Conservation (phyloP, 352 stramenopile genomes). For the Phytophthora foliorum region DNA sequence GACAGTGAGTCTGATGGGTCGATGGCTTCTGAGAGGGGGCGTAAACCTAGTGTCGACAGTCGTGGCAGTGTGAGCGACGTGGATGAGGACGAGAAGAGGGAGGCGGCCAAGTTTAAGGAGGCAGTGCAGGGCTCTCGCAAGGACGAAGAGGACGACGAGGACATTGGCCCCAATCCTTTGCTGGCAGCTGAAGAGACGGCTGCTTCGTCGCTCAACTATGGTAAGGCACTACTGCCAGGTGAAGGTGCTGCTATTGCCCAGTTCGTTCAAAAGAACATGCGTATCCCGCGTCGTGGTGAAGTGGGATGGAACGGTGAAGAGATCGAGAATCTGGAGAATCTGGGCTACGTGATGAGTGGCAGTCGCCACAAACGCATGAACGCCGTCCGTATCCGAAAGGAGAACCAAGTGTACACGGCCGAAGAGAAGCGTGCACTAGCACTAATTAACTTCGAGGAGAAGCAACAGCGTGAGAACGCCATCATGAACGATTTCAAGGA, state of each 20-base stretch:
- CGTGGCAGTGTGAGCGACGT: constrained; percentile 19
- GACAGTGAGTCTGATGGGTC: constrained; percentile 39
- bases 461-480: constrained; percentile 98
- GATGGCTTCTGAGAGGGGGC: constrained; percentile 24
- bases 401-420: constrained; percentile 99
- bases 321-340: constrained; percentile 96
- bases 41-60: constrained; percentile 23
- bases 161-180: constrained; percentile 89
- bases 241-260: constrained; percentile 96
- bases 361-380: constrained; percentile 99
- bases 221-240: constrained; percentile 93
- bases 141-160: constrained; percentile 83
- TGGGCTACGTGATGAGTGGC: constrained; percentile 98
- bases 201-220: constrained; percentile 86
- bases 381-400: constrained; percentile 98
- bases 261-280: constrained; percentile 99
- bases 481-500: constrained; percentile 98
- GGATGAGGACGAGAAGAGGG: constrained; percentile 72
- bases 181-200: constrained; percentile 56
- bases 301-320: constrained; percentile 97
- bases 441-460: constrained; percentile 99
- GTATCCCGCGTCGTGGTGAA: constrained; percentile 98
- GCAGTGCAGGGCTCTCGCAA: constrained; percentile 78
- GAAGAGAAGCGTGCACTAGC: constrained; percentile 98
- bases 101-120: constrained; percentile 91